These are phyloP conservation scores for Cercospora janseana DNA, from an alignment of 2,329 filamentous ascomycete species.

Conservation along the genomic window DNA sequence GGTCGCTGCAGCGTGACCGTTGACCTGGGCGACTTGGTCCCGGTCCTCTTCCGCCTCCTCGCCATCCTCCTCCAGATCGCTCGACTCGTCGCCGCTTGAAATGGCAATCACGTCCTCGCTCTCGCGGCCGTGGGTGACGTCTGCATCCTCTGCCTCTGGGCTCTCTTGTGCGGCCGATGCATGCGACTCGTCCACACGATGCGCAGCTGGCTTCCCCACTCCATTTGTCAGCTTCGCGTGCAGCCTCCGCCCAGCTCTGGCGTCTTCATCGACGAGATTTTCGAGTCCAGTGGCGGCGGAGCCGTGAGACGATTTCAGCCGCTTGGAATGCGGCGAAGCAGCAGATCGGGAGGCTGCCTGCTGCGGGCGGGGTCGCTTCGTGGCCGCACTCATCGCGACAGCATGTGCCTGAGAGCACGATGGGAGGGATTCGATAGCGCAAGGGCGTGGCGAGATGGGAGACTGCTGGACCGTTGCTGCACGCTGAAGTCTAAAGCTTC, in stretches of 20 bases:
- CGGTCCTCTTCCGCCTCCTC: constrained; percentile 12
- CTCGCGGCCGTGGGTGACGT: constrained; percentile 33
- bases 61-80: constrained; percentile 28
- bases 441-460: too few relatives aligned
- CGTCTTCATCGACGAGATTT: constrained; percentile 39
- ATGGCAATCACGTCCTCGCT: constrained; percentile 44
- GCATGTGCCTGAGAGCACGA: constrained; percentile 26
- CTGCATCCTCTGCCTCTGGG: constrained; percentile 40
- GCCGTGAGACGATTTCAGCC: constrained; percentile 38
- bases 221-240: constrained; percentile 54
- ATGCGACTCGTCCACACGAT: constrained; percentile 57
- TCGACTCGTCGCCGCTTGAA: constrained; percentile 46
- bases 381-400: constrained; percentile 37
- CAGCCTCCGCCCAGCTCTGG: constrained; percentile 39
- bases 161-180: constrained; percentile 48
- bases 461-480: too few relatives aligned
- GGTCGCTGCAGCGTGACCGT: constrained; percentile 31
- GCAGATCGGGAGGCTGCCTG: constrained; percentile 32
- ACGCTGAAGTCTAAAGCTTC: too few relatives aligned
- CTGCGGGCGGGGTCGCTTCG: constrained; percentile 35
- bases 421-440: too few relatives aligned
- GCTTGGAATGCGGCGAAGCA: constrained; percentile 35
- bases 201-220: constrained; percentile 50
- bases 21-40: constrained; percentile 13
- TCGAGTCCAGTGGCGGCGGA: constrained; percentile 31